Conservation (phyloP, 768 basidiomycete species). For the Crassisporium funariophilum region DNA sequence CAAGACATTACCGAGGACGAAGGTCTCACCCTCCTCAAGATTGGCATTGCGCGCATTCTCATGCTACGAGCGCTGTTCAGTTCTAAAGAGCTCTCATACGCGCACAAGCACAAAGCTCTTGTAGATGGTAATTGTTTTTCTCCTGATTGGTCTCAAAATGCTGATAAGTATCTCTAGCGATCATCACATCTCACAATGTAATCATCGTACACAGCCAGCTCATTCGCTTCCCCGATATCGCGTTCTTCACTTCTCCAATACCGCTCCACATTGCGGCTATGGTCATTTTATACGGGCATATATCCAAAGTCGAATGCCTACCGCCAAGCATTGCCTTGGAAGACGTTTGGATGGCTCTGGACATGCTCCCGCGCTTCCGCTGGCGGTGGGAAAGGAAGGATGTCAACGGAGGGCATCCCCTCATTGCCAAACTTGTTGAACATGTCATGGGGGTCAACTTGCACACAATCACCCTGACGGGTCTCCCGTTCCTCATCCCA, state of each 20-base stretch:
- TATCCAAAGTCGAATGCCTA: constrained; percentile 73
- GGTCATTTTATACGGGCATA: constrained; percentile 88
- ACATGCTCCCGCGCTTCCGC: constrained; percentile 86
- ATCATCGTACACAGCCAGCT: constrained; percentile 84
- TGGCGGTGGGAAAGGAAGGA: constrained; percentile 94
- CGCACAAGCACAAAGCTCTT: constrained; percentile 68
- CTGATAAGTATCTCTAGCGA: constrained; percentile 59
- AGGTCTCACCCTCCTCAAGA: constrained; percentile 80
- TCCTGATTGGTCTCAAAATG: too few relatives aligned
- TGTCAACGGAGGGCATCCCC: constrained; percentile 76
- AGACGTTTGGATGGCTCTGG: constrained; percentile 85
- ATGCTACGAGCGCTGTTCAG: constrained; percentile 79
- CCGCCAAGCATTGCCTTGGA: constrained; percentile 68
- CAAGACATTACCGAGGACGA: constrained; percentile 78
- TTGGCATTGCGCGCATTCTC: constrained; percentile 79
- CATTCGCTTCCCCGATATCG: constrained; percentile 82
- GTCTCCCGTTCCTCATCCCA: constrained; percentile 46
- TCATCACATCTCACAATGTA: constrained; percentile 85
- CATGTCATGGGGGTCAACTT: constrained; percentile 76
- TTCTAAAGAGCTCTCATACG: constrained; percentile 68
- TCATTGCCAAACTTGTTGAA: constrained; percentile 81
- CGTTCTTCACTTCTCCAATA: constrained; percentile 87
- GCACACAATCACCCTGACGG: constrained; percentile 53
- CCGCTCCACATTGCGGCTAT: constrained; percentile 89
- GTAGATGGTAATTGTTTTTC: constrained; percentile 59